These are phyloP conservation scores for Boletus patriciae DNA, from an alignment of 768 basidiomycete genomes.

Conservation along the genomic window DNA sequence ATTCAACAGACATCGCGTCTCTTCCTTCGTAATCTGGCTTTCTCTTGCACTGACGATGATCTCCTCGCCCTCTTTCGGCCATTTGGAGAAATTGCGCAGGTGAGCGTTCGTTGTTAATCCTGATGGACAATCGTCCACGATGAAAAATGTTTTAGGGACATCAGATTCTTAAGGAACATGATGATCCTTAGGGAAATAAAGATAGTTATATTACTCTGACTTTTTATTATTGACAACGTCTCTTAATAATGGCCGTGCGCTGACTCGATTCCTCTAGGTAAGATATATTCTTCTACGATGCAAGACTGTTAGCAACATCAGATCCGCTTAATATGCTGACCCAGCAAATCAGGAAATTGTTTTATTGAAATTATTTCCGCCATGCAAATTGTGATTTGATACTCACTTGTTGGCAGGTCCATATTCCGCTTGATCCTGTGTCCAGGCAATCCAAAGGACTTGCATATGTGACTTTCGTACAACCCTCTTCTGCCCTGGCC, in stretches of 20 bases:
- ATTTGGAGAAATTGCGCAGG: slow-evolving; percentile 78
- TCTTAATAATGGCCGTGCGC: not conserved
- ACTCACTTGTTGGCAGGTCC: slow-evolving; percentile 41
- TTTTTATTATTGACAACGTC: not conserved
- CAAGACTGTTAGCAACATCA: slow-evolving; percentile 52
- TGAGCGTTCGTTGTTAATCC: slow-evolving; percentile 36
- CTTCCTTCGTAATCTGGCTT: slow-evolving; percentile 95
- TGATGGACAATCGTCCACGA: slow-evolving; percentile 23
- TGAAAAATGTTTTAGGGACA: slow-evolving; percentile 55
- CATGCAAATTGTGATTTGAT: not conserved
- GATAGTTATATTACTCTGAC: slow-evolving; percentile 49
- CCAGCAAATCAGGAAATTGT: slow-evolving; percentile 58
- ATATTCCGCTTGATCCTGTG: slow-evolving; percentile 51
- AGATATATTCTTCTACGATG: slow-evolving; percentile 3
- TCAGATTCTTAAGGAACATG: slow-evolving; percentile 43
- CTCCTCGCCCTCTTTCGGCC: slow-evolving; percentile 60
- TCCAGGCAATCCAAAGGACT: slow-evolving; percentile 58
- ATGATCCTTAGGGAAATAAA: slow-evolving; percentile 45
- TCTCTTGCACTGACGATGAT: slow-evolving; percentile 74
- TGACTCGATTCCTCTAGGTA: slow-evolving; percentile 17
- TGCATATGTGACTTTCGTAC: slow-evolving; percentile 56
- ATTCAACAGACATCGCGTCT: slow-evolving; percentile 76
- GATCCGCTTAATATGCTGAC: slow-evolving; percentile 48
- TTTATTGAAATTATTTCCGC: slow-evolving; percentile 35
- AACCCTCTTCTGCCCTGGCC: slow-evolving; percentile 50